These are phyloP conservation scores for Cladophialophora chaetospira DNA, from an alignment of 2,329 filamentous ascomycete species.

Conservation along the genomic window DNA sequence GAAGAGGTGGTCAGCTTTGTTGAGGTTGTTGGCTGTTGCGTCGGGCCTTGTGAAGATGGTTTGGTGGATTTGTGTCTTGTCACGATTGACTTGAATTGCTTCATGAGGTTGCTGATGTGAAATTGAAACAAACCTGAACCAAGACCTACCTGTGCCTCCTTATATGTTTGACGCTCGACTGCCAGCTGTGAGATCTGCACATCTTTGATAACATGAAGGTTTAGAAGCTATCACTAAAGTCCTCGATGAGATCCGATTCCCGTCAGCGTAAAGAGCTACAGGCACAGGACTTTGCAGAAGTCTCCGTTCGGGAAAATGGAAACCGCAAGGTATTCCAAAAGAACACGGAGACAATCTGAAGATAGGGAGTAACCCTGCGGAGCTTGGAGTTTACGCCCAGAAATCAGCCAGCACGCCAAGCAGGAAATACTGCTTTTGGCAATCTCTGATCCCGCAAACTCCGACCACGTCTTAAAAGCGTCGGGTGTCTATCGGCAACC, in stretches of 20 bases:
- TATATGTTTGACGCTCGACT: background rate
- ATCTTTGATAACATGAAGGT: too few species aligned
- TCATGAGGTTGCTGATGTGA: conserved; percentile 4
- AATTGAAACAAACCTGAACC: background rate
- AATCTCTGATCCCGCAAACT: conserved; percentile 4
- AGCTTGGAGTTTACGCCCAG: background rate
- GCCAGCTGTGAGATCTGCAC: background rate
- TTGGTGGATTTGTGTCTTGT: conserved; percentile 9
- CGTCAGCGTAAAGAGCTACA: too few species aligned
- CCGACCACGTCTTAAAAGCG: background rate
- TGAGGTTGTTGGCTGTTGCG: background rate
- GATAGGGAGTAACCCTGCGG: background rate
- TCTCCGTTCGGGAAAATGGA: background rate
- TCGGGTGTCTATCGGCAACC: background rate
- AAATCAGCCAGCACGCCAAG: background rate
- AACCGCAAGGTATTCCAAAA: too few species aligned
- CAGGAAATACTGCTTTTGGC: background rate
- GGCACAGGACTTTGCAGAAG: too few species aligned
- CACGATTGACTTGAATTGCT: conserved; percentile 10
- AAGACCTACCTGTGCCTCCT: background rate
- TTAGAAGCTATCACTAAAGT: background rate
- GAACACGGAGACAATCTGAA: too few species aligned
- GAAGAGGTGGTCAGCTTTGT: background rate
- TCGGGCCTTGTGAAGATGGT: background rate
- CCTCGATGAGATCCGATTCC: background rate